Percentiles rank a stretch among this genome's conserved stretches.
phyloP scores from a whole-genome alignment of 148 eudicot species.

The Suaeda aralocaspica region DNA sequence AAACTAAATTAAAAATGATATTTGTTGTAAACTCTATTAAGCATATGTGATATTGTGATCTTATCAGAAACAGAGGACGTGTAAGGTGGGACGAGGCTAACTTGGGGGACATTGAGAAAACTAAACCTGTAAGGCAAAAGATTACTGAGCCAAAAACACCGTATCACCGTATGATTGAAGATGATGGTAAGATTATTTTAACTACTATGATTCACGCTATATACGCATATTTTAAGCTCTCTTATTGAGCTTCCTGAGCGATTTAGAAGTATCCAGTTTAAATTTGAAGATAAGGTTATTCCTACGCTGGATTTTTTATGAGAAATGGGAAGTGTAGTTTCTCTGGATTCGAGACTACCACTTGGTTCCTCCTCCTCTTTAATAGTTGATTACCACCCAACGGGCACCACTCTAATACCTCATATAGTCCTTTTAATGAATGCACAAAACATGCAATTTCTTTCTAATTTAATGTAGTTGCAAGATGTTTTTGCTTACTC shows the following conservation, averaged over 20 bases:
- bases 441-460: not conserved
- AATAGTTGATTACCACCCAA: not conserved
- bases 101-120: constrained; percentile 80
- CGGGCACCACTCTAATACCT: not conserved
- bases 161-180: constrained; percentile 75
- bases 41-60: not conserved
- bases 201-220: not conserved
- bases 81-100: constrained; percentile 89
- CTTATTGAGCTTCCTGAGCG: not conserved
- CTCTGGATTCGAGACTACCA: not conserved
- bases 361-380: not conserved
- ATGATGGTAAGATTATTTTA: constrained; percentile 46
- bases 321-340: constrained; percentile 1
- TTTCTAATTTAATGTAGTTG: not conserved
- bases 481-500: not conserved
- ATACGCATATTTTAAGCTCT: not conserved
- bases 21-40: too few species aligned
- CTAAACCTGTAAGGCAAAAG: constrained; percentile 94
- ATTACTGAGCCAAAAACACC: constrained; percentile 98
- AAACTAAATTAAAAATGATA: too few species aligned
- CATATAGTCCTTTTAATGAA: not conserved
- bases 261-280: not conserved
- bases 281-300: not conserved
- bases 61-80: constrained; percentile 45
- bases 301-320: not conserved